Percentiles rank a stretch among this genome's conserved stretches.
Evolutionary conservation across 2,329 filamentous ascomycete species (phyloP).

Genomic region (Botrytis elliptica): DNA sequence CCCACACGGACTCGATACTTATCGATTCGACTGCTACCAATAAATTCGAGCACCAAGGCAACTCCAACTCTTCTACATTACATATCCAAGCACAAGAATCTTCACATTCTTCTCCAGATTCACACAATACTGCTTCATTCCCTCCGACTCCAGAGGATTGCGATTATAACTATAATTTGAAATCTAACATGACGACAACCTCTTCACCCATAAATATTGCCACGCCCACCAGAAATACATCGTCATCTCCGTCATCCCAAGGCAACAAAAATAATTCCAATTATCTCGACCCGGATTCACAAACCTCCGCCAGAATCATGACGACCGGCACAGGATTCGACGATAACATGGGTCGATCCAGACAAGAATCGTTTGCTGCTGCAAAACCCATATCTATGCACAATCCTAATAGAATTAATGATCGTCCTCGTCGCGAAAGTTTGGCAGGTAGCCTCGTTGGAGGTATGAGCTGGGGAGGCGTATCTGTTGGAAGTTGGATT

Average conservation of each 20-base stretch:
- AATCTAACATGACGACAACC: conserved; percentile 37
- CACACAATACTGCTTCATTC: neutral
- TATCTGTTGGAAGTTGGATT: conserved; percentile 96
- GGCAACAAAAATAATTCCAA: conserved; percentile 30
- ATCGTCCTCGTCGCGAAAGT: conserved; percentile 59
- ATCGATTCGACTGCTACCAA: neutral
- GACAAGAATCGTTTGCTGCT: conserved; percentile 64
- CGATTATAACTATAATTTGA: neutral
- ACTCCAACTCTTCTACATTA: conserved; percentile 15
- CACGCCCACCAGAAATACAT: conserved; percentile 38
- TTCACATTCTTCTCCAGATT: conserved; percentile 16
- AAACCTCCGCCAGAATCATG: conserved; percentile 49
- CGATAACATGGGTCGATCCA: conserved; percentile 51
- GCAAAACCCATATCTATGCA: conserved; percentile 66
- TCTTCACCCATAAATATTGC: conserved; percentile 40
- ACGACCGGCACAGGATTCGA: conserved; percentile 52
- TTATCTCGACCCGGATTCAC: conserved; percentile 35
- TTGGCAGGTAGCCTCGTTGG: conserved; percentile 66
- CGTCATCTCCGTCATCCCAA: conserved; percentile 43
- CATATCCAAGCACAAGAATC: neutral
- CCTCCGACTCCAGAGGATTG: neutral
- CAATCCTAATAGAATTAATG: conserved; percentile 60
- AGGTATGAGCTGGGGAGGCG: conserved; percentile 95
- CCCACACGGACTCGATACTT: conserved; percentile 9
- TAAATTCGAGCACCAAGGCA: neutral